These are phyloP conservation scores for Umbelopsis ramanniana DNA, from an alignment of 192 early-diverging fungal genomes.

Conservation along the genomic window DNA sequence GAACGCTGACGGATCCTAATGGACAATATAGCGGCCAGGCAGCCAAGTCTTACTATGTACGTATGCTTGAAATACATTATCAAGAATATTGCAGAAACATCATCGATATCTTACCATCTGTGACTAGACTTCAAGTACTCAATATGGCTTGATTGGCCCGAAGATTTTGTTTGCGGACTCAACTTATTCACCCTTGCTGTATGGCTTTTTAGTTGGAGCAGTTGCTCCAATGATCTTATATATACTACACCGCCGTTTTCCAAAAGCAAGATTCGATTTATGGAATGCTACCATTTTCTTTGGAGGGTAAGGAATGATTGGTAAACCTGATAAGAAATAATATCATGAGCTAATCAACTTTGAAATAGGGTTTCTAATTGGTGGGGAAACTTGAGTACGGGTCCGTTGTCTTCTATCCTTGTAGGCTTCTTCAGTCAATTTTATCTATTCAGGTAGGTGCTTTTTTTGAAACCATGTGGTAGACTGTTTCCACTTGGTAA, in stretches of 20 bases:
- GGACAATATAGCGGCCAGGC: slow-evolving; percentile 44
- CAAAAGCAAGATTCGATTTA: not conserved
- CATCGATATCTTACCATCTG: not conserved
- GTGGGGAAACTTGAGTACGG: slow-evolving; percentile 11
- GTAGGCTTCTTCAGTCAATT: slow-evolving; percentile 3
- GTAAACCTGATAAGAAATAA: not conserved
- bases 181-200: slow-evolving; percentile 5
- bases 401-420: slow-evolving; percentile 6
- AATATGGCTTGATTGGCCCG: slow-evolving; percentile 7
- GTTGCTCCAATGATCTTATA: slow-evolving; percentile 7
- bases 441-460: slow-evolving; percentile 1
- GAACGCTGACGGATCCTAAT: slow-evolving; percentile 42
- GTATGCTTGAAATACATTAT: not conserved
- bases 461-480: not conserved
- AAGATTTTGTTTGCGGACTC: slow-evolving; percentile 15
- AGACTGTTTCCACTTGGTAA: no score
- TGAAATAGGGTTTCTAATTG: not conserved
- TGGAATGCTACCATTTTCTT: slow-evolving; percentile 18
- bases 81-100: not conserved
- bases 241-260: not conserved
- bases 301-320: not conserved
- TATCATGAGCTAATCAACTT: not conserved
- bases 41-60: slow-evolving; percentile 17
- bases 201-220: slow-evolving; percentile 9
- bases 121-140: slow-evolving; percentile 2